Evolutionary conservation across 2,329 filamentous ascomycete genomes (phyloP), one percentile per base, ranked within the genome.

Genomic region (Fusarium sp.): DNA sequence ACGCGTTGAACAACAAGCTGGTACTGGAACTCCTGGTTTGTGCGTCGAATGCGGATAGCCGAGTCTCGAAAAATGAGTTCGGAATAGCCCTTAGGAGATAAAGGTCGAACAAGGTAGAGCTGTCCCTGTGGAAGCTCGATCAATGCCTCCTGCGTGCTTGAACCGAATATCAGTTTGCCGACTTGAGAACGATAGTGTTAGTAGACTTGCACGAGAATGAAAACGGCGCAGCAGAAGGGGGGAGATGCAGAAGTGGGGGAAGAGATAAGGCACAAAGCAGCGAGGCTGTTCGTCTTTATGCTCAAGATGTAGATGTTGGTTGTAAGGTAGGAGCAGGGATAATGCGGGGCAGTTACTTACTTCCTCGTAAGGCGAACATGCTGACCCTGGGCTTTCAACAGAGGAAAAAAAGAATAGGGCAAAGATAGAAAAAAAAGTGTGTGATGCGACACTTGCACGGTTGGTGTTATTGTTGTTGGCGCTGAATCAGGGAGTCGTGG

Each of bases 1-100:
- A 96, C 96, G 69, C 96, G 91, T 82, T 99, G 96, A 46, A 98
- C 90, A 44, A 98, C 96, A 18, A 99, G 93, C 82, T 99, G 96
- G 82, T 98, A 99, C 79, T 99, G 95, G 79, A 94, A 98, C 60
- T 98, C 95, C 81, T 97, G 95, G 25, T 94, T 95, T 21, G 96
- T 98, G 73, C 94, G 91, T 74, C 97, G 93, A 79, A 99, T 97
- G 72, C 93, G 94, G 60, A 96, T 94, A 52, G 94, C 93, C 43
- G 95, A 93, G 90, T 99, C 96, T 83, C 96, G 97, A 88, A 98
- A 99, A 83, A 99, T 97, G 81, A 98, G 94, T 83, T 99, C 96
- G 3, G 96, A 98, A 82, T 98, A 98, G 75, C 96, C 96, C 83
- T 99, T 99, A 64, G 96, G 95, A 12, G 96, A 98, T 56, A 94